These are phyloP conservation scores for Acer campestre DNA, from an alignment of 345 rosid species.

Conservation along the genomic window DNA sequence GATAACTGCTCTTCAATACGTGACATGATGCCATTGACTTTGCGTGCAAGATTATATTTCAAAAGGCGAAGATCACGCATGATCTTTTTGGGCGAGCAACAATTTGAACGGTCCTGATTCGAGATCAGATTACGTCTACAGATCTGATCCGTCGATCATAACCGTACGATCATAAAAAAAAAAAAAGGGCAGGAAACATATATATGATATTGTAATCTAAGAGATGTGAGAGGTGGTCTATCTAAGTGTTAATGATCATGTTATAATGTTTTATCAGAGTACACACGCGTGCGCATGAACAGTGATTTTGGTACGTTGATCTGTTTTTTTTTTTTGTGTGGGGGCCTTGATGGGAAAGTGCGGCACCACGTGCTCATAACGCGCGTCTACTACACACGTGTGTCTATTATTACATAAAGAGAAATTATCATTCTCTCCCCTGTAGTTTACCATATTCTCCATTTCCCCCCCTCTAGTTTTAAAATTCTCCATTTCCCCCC, in stretches of 20 bases:
- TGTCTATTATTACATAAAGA: no score
- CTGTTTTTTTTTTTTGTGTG: conserved; percentile 25
- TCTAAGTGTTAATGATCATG: conserved; percentile 33
- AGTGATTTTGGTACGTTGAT: conserved; percentile 24
- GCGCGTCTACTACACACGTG: not conserved
- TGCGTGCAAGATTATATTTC: not conserved
- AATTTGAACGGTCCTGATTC: conserved; percentile 19
- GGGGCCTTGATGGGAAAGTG: conserved; percentile 24
- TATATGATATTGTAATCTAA: conserved; percentile 12
- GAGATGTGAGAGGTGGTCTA: conserved; percentile 29
- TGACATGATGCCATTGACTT: conserved; percentile 21
- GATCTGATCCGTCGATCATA: conserved; percentile 2
- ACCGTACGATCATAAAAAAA: not conserved
- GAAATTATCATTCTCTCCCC: no score
- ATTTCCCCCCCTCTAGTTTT: no score
- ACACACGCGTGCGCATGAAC: conserved; percentile 45
- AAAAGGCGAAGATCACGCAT: conserved; percentile 19
- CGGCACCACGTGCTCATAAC: conserved; percentile 14
- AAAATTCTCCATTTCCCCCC: no score
- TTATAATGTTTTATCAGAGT: conserved; percentile 27
- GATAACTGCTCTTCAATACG: conserved; percentile 10
- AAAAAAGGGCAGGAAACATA: not conserved
- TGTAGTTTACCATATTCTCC: no score
- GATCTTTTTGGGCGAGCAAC: conserved; percentile 1
- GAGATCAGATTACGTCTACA: not conserved